phyloP scores from a whole-genome alignment of 371 early-diverging fungal genomes.

The Sanchytrium tribonematis region DNA sequence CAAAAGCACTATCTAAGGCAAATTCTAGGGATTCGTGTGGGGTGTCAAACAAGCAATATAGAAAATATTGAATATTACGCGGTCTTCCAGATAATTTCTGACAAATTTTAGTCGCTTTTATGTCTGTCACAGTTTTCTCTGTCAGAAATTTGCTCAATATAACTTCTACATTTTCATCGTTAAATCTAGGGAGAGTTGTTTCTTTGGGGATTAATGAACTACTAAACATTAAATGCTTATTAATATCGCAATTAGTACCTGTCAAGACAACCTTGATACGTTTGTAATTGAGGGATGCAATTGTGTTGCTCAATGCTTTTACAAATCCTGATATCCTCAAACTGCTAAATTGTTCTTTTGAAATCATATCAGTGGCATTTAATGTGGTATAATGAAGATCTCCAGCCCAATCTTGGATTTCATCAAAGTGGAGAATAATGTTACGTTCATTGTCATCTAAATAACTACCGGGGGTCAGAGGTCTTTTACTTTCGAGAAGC shows the following conservation, averaged over 20 bases:
- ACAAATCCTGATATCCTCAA: background rate
- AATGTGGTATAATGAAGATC: background rate
- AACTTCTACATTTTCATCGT: background rate
- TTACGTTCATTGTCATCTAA: background rate
- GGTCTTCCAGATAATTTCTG: background rate
- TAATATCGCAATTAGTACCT: background rate
- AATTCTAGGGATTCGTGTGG: background rate
- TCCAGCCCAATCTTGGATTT: background rate
- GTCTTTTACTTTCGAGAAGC: background rate
- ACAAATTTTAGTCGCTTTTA: background rate
- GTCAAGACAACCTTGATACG: background rate
- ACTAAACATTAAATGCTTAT: background rate
- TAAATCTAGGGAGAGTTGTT: background rate
- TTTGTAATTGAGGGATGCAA: background rate
- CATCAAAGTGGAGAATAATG: background rate
- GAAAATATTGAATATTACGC: background rate
- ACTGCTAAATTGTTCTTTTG: background rate
- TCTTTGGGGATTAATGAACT: background rate
- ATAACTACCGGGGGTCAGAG: background rate
- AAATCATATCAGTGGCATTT: background rate
- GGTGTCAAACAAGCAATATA: background rate
- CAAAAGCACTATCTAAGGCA: background rate
- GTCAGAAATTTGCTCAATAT: background rate
- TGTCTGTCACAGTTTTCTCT: background rate
- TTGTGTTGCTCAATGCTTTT: background rate